Evolutionary conservation across 805 yeast species (phyloP).

Genomic region (Candida quercuum): DNA sequence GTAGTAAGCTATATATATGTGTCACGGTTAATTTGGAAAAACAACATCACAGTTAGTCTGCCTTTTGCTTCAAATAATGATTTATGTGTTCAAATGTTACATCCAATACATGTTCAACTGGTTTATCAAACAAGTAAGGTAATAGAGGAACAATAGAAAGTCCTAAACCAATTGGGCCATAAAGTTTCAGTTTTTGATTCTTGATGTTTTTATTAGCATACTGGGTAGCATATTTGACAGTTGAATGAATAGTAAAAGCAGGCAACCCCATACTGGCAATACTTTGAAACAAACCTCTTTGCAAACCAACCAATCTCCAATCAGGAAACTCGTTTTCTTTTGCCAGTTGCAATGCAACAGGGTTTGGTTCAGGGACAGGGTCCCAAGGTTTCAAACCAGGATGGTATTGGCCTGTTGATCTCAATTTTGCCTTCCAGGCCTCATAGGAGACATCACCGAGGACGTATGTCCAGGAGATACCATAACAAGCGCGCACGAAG

Average conservation of each 20-base stretch:
- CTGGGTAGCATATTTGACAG: slow-evolving; percentile 63
- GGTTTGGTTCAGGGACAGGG: slow-evolving; percentile 35
- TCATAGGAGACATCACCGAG: slow-evolving; percentile 71
- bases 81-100: slow-evolving; percentile 51
- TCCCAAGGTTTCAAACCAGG: slow-evolving; percentile 71
- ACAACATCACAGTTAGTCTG: too few relatives aligned
- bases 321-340: slow-evolving; percentile 45
- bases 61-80: slow-evolving; percentile 17
- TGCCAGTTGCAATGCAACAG: slow-evolving; percentile 29
- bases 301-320: slow-evolving; percentile 59
- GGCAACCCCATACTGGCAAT: slow-evolving; percentile 86
- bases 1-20: too few relatives aligned
- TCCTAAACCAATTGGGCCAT: slow-evolving; percentile 79
- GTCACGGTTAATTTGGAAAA: too few relatives aligned
- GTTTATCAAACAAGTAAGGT: slow-evolving; percentile 78
- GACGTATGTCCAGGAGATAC: slow-evolving; percentile 70
- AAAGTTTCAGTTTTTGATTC: slow-evolving; percentile 44
- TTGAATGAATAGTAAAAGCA: slow-evolving; percentile 76
- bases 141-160: slow-evolving; percentile 70
- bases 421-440: slow-evolving; percentile 65
- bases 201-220: slow-evolving; percentile 50
- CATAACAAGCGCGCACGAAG: slow-evolving; percentile 63
- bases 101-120: slow-evolving; percentile 68
- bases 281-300: slow-evolving; percentile 76
- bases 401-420: slow-evolving; percentile 56